Conservation (phyloP, 257 asterid species). For the Datura wrightii region DNA sequence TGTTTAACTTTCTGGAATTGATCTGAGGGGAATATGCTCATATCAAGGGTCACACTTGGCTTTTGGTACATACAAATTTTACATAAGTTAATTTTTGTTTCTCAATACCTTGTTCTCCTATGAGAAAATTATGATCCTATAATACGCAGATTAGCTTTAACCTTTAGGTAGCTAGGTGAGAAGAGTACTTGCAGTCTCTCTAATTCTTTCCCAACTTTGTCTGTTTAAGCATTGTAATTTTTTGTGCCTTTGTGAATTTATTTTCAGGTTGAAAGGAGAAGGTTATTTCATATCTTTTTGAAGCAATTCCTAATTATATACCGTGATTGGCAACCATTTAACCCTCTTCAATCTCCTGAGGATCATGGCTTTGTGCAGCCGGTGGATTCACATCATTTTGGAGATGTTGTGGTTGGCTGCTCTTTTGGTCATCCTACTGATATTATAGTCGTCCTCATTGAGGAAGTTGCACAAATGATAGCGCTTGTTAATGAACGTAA, state of each 20-base stretch:
- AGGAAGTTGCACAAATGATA: conserved; percentile 64
- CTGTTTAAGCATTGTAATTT: conserved; percentile 31
- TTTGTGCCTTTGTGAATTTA: conserved; percentile 34
- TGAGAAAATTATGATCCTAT: conserved; percentile 11
- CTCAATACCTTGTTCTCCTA: conserved; percentile 21
- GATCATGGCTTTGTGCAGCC: conserved; percentile 46
- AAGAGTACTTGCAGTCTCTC: conserved; percentile 15
- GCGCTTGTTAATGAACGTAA: conserved; percentile 71
- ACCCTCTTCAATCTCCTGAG: conserved; percentile 56
- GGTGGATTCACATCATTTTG: conserved; percentile 44
- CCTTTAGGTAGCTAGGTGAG: conserved; percentile 17
- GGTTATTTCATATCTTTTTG: conserved; percentile 65
- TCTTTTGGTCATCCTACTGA: conserved; percentile 89
- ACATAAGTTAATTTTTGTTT: conserved; percentile 11
- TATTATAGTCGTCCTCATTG: conserved; percentile 60
- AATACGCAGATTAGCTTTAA: neutral
- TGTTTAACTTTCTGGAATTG: conserved; percentile 18
- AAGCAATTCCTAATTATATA: conserved; percentile 76
- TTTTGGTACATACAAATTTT: conserved; percentile 13
- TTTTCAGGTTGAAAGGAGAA: conserved; percentile 82
- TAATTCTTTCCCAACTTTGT: conserved; percentile 36
- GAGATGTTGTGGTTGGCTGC: conserved; percentile 82
- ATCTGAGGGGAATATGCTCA: conserved; percentile 16
- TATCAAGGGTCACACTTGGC: neutral
- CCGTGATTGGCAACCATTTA: conserved; percentile 77